phyloP scores from a whole-genome alignment of 768 basidiomycete genomes.

The Suillus paluster region DNA sequence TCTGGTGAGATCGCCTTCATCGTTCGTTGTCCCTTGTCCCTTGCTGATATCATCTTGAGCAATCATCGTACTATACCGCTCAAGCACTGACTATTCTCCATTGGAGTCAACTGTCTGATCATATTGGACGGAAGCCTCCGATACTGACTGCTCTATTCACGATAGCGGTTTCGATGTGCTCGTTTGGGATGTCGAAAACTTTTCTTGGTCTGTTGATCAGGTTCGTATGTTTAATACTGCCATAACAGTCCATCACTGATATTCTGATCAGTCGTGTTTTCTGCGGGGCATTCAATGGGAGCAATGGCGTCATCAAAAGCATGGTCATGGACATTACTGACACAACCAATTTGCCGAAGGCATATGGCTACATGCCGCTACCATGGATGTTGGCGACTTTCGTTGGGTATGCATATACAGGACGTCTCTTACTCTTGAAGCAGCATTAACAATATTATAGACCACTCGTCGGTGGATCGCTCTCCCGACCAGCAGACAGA shows the following conservation, averaged over 20 bases:
- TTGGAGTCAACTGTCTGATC: slow-evolving; percentile 55
- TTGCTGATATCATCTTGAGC: slow-evolving; percentile 28
- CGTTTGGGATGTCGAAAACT: slow-evolving; percentile 51
- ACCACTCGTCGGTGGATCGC: slow-evolving; percentile 67
- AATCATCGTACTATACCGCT: slow-evolving; percentile 53
- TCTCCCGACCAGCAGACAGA: slow-evolving; percentile 67
- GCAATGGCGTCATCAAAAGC: slow-evolving; percentile 51
- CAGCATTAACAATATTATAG: slow-evolving; percentile 35
- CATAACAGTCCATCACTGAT: not conserved
- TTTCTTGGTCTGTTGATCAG: slow-evolving; percentile 49
- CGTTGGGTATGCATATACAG: slow-evolving; percentile 40
- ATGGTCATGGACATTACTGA: slow-evolving; percentile 48
- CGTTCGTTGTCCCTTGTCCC: slow-evolving; percentile 34
- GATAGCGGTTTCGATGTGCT: slow-evolving; percentile 48
- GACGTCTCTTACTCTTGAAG: not conserved
- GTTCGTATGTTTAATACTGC: slow-evolving; percentile 21
- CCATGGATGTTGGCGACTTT: slow-evolving; percentile 46
- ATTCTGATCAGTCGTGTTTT: slow-evolving; percentile 41
- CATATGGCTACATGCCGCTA: slow-evolving; percentile 63
- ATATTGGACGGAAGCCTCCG: slow-evolving; percentile 52
- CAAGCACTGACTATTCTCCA: slow-evolving; percentile 51
- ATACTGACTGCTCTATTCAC: slow-evolving; percentile 49
- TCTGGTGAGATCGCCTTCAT: slow-evolving; percentile 38
- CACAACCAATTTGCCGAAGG: slow-evolving; percentile 33
- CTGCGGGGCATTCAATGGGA: slow-evolving; percentile 57